phyloP scores from a whole-genome alignment of 805 yeast genomes.

The Saccharomycopsis sp. region DNA sequence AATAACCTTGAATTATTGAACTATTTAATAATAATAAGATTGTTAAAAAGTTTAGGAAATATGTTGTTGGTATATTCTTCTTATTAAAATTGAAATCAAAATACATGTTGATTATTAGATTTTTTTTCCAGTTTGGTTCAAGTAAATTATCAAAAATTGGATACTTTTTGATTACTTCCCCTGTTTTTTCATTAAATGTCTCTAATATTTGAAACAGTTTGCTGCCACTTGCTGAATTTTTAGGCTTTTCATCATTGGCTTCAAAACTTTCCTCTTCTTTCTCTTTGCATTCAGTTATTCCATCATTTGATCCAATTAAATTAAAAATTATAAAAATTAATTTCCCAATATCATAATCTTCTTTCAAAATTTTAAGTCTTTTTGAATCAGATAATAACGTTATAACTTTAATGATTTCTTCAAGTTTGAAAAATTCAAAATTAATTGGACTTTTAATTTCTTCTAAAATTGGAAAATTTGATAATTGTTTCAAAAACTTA shows the following conservation, averaged over 20 bases:
- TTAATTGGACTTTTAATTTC: not conserved
- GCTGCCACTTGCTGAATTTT: constrained; percentile 1
- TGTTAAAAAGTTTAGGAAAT: constrained; percentile 5
- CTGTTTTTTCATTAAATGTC: constrained; percentile 16
- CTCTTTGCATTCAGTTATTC: too few relatives aligned
- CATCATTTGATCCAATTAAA: constrained; percentile 4
- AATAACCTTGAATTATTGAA: not conserved
- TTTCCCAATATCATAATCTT: constrained; percentile 7
- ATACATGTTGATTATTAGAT: too few relatives aligned
- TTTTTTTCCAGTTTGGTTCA: too few relatives aligned
- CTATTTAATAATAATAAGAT: not conserved
- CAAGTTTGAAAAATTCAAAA: constrained; percentile 6
- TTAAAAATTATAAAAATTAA: constrained; percentile 7
- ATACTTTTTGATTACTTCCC: constrained; percentile 6
- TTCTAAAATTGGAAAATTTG: constrained; percentile 7
- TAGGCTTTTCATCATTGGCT: not conserved
- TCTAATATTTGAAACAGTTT: too few relatives aligned
- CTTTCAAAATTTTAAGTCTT: constrained; percentile 5
- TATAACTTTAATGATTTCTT: constrained; percentile 9
- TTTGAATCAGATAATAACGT: constrained; percentile 8
- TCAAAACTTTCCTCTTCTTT: not conserved
- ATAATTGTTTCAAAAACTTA: constrained; percentile 9
- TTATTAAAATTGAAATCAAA: too few relatives aligned
- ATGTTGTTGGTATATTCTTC: constrained; percentile 3
- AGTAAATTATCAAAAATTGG: not conserved